Base-by-base conservation (phyloP, 345 rosid genomes). In the Acer campestre region DNA sequence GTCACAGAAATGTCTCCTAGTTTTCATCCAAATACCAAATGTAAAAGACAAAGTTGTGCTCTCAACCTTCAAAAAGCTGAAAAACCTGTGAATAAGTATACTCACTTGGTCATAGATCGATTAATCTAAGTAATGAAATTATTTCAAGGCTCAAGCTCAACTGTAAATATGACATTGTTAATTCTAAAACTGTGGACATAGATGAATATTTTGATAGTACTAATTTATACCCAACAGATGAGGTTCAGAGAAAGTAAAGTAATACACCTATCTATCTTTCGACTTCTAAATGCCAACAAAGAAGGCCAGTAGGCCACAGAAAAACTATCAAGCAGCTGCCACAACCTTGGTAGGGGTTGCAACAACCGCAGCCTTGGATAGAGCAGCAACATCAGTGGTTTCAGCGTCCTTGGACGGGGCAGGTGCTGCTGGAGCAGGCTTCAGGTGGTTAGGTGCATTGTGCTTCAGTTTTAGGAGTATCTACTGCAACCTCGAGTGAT, bases 401-500 rank as follows among this genome's bases (percentile, higher is more conserved):
- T 85, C 79, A 64, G 84, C 65, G 48, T 85, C 92, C 71, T 75
- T 78, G 12, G 76, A 44, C 49, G 84, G 67, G 59, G 77, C 55
- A 14, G 84, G n/a, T 53, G 90, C 79, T 55, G 88, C 85, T 58
- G 96, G 74, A 63, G 90, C 46, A 68, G 67, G 89, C 75, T 84
- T 91, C 68, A 93, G 82, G 80, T 93, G 98, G 61, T 86, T 61
- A 40, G 98, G 98, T 4, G 96, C 83, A 63, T 79, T 76, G 53
- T 93, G 94, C 85, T 91, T 93, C 82, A 93, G 78, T 82, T 88
- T 91, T 56, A 90, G 9, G 58, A 91, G 83, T 44, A 93, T 86
- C 75, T 91, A 94, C 65, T 90, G 80, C 98, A 91, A 88, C 82
- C 98, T 91, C 10, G 94, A 77, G 10, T 90, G 92, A 70, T 93